phyloP scores from a whole-genome alignment of 768 basidiomycete genomes.

The Trametes elegans region DNA sequence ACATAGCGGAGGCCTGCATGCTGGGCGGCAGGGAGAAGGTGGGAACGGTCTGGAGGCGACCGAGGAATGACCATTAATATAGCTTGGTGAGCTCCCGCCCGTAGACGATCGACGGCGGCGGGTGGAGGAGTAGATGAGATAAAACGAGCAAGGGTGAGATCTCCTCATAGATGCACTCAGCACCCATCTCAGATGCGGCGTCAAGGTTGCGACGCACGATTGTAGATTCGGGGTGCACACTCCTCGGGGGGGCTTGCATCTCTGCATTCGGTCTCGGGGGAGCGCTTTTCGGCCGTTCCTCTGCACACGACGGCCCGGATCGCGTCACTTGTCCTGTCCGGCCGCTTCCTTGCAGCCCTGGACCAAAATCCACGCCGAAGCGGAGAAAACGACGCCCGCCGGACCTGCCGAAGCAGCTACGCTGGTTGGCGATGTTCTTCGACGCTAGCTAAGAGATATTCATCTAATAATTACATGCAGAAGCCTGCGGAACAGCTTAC shows the following conservation, averaged over 20 bases:
- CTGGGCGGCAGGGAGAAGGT: constrained; percentile 17
- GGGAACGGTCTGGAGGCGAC: constrained; percentile 1
- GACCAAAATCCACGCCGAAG: too few relatives aligned
- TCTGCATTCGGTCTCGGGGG: neutral
- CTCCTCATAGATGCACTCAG: neutral
- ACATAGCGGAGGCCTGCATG: neutral
- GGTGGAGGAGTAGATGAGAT: neutral
- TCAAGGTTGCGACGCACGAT: constrained; percentile 6
- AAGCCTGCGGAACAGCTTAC: too few relatives aligned
- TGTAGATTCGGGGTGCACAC: constrained; percentile 12
- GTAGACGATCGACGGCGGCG: constrained; percentile 1
- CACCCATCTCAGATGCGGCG: constrained; percentile 20
- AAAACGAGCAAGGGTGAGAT: constrained; percentile 3
- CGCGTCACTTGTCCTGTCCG: too few relatives aligned
- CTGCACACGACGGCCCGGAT: neutral
- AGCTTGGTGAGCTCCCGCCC: neutral
- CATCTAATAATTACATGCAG: too few relatives aligned
- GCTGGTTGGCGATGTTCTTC: too few relatives aligned
- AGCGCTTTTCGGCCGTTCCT: neutral
- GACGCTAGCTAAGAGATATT: too few relatives aligned
- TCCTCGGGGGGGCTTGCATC: neutral
- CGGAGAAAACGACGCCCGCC: too few relatives aligned
- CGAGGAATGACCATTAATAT: neutral
- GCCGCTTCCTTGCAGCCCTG: too few relatives aligned
- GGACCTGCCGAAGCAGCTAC: too few relatives aligned